A percentile compares a stretch with the other conserved stretches of the same genome.
These are phyloP conservation scores for Dryas integrifolia DNA, from an alignment of 331 rosid species.

Conservation along the genomic window DNA sequence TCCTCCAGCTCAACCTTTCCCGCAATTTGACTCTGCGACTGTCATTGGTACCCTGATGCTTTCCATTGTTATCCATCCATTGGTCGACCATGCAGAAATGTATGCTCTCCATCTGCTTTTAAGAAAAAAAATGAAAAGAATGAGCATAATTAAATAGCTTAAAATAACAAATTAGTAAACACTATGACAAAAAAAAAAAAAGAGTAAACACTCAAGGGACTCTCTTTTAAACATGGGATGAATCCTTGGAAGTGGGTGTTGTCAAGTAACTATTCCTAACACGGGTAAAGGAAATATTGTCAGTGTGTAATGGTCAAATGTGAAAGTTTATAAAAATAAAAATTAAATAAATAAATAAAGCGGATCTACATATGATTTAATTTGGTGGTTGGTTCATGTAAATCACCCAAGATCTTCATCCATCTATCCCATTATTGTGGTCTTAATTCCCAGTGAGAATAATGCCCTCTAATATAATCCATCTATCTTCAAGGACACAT, in stretches of 20 bases:
- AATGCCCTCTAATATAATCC: background rate
- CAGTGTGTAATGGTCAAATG: background rate
- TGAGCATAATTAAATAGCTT: background rate
- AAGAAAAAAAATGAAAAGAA: constrained; percentile 14
- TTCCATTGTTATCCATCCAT: constrained; percentile 42
- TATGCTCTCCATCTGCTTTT: constrained; percentile 63
- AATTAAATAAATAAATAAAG: background rate
- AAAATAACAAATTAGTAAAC: background rate
- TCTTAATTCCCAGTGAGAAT: background rate
- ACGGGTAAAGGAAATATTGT: background rate
- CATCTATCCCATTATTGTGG: background rate
- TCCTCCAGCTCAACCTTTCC: background rate
- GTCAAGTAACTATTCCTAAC: no score
- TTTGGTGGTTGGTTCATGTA: no score
- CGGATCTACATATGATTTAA: background rate
- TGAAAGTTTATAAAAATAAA: background rate
- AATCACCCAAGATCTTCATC: no score
- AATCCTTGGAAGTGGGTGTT: background rate
- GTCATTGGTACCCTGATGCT: no score
- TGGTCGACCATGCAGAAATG: constrained; percentile 43
- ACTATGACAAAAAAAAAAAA: no score
- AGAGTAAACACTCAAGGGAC: background rate
- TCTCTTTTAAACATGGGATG: background rate
- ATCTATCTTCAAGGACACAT: background rate
- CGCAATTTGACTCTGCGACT: no score